Conservation (phyloP, 164 flowering plant species). For the Vitis amurensis region DNA sequence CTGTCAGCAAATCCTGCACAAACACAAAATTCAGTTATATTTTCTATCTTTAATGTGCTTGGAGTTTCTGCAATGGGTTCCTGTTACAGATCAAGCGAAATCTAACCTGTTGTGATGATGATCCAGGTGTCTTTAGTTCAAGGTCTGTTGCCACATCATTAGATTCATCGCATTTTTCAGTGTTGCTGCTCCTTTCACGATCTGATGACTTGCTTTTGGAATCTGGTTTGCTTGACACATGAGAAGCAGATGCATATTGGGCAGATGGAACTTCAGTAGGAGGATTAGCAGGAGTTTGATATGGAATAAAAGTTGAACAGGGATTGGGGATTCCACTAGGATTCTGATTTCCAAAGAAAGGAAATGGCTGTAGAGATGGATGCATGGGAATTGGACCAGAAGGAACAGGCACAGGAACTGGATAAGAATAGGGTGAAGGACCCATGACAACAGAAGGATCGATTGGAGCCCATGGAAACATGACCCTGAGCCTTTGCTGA, state of each 20-base stretch:
- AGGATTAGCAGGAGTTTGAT: conserved; percentile 41
- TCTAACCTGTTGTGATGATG: conserved; percentile 53
- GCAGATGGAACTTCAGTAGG: conserved; percentile 42
- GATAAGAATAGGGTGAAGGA: conserved; percentile 53
- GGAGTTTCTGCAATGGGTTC: neutral
- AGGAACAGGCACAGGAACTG: conserved; percentile 61
- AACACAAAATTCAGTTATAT: neutral
- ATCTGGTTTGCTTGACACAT: conserved; percentile 53
- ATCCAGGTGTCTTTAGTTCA: conserved; percentile 78
- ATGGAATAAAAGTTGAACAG: conserved; percentile 50
- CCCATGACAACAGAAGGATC: conserved; percentile 76
- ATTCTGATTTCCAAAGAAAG: conserved; percentile 48
- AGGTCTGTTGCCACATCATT: conserved; percentile 72
- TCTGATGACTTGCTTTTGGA: conserved; percentile 46
- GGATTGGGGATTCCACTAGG: conserved; percentile 24
- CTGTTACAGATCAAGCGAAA: neutral
- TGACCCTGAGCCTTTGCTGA: conserved; percentile 65
- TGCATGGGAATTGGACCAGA: conserved; percentile 68
- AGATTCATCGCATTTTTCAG: conserved; percentile 44
- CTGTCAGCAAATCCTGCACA: conserved; percentile 48
- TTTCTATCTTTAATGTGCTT: neutral
- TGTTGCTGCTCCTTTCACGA: conserved; percentile 33
- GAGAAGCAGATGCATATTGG: conserved; percentile 43
- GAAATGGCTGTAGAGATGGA: conserved; percentile 69
- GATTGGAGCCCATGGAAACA: conserved; percentile 71